These are phyloP conservation scores for Colletotrichum sp. DNA, from an alignment of 2,329 filamentous ascomycete genomes.

Conservation along the genomic window DNA sequence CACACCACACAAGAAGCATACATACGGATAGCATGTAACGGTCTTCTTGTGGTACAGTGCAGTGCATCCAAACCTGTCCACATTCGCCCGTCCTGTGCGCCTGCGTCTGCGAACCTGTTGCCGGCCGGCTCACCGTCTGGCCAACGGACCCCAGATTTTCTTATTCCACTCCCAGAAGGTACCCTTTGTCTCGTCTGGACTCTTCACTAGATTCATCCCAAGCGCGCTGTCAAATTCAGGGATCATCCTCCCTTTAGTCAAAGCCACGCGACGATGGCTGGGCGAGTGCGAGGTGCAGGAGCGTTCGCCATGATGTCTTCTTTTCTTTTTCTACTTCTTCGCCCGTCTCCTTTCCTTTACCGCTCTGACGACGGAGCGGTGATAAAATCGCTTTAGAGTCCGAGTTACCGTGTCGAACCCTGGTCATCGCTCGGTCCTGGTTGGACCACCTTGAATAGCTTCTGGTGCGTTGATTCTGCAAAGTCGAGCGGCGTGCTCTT, in stretches of 20 bases:
- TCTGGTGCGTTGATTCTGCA: background rate
- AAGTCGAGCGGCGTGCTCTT: background rate
- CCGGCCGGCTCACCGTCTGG: constrained; percentile 6
- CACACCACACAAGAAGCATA: background rate
- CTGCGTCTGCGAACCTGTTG: constrained; percentile 6
- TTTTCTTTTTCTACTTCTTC: background rate
- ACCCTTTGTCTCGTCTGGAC: constrained; percentile 5
- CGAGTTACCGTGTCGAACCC: constrained; percentile 1
- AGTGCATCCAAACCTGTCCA: background rate
- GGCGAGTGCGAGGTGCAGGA: constrained; percentile 10
- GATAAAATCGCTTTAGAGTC: background rate
- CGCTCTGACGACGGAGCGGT: constrained; percentile 3
- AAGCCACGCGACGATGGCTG: constrained; percentile 18
- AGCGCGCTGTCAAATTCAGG: background rate
- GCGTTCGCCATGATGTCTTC: constrained; percentile 14
- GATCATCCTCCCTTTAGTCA: constrained; percentile 8
- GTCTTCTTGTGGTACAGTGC: constrained; percentile 1
- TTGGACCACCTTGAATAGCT: background rate
- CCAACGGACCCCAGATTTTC: constrained; percentile 6
- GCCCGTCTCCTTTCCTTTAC: background rate
- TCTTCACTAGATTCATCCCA: constrained; percentile 11
- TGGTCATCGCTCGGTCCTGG: background rate
- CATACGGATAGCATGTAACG: constrained; percentile 5
- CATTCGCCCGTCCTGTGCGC: background rate
- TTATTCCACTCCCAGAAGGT: background rate